Evolutionary conservation across 202 grass and related monocot species (phyloP), one percentile per base, ranked within the genome.

Genomic region (Zizania palustris): DNA sequence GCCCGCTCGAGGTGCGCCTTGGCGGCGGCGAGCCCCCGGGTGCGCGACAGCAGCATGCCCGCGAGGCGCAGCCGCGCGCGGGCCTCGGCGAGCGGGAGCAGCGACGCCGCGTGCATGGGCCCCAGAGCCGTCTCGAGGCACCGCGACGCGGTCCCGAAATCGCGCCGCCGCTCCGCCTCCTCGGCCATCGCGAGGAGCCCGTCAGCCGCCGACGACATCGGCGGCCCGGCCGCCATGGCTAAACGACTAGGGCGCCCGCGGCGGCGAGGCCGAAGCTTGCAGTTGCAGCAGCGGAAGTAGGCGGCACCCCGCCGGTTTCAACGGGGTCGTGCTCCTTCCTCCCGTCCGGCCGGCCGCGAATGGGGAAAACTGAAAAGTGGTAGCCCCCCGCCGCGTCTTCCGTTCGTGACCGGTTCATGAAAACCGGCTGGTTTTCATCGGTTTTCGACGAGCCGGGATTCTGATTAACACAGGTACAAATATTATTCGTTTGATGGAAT

Each of bases 161-260:
- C 91, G 16, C 87, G 89, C 4, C 83, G 87, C 63, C 86, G 95
- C 70, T 89, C 85, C 3, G 91, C 85, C 85, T 94, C 95, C 60
- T 94, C 95, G 14, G 95, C 95, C 11, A 94, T 71, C 1, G 91
- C 91, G 67, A 93, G 90, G 69, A 97, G 91, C 22, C 89, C 94
- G 48, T 92, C 93, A 59, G 83, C 84, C 19, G 60, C 33, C 57
- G 83, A 65, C 11, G 88, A 80, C 80, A 71, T 80, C 13, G 82
- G 55, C 43, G 67, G 36, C 8, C 72, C 72, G 39, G 58, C 51
- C 18, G 73, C 65, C 64, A 58, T 68, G 63, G 76, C 37, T 35
- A n/a, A n/a, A n/a, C 3, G 62, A 7, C 20, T 74, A 74, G 54
- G 64, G 41, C 49, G 73, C 40, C 41, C 20, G 56, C 7, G n/a